Conservation (phyloP, 2,329 filamentous ascomycete species). For the Pyrenophora seminiperda region DNA sequence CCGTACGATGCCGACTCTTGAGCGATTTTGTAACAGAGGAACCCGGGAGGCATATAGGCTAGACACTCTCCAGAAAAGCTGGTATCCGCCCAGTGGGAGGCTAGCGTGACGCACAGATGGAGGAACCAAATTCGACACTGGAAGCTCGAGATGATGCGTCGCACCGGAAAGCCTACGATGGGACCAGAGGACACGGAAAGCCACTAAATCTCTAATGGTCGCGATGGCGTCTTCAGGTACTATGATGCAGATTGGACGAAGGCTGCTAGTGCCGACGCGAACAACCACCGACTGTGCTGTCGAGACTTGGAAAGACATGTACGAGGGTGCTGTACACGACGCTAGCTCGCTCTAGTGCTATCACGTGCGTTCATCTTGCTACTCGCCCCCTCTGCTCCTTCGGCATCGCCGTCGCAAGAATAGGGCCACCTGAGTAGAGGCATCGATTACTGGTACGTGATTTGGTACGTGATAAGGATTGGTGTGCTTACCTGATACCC, state of each 20-base stretch:
- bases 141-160: constrained; percentile 2
- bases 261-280: neutral
- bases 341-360: constrained; percentile 1
- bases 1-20: constrained; percentile 1
- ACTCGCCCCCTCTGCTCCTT: neutral
- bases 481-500: constrained; percentile 12
- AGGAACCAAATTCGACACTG: constrained; percentile 16
- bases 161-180: constrained; percentile 9
- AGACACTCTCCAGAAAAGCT: neutral
- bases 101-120: constrained; percentile 14
- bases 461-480: constrained; percentile 1
- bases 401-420: neutral
- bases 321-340: constrained; percentile 6
- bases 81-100: neutral
- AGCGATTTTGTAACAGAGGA: neutral
- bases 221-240: neutral
- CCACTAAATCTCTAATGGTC: constrained; percentile 1
- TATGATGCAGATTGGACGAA: constrained; percentile 1
- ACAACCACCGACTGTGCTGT: neutral
- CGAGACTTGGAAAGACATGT: constrained; percentile 1
- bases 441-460: constrained; percentile 1
- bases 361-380: constrained; percentile 7
- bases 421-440: neutral
- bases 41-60: neutral
- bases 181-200: constrained; percentile 4